Conservation (phyloP, 2,329 filamentous ascomycete genomes). For the Stagonosporopsis cucurbitacearum region DNA sequence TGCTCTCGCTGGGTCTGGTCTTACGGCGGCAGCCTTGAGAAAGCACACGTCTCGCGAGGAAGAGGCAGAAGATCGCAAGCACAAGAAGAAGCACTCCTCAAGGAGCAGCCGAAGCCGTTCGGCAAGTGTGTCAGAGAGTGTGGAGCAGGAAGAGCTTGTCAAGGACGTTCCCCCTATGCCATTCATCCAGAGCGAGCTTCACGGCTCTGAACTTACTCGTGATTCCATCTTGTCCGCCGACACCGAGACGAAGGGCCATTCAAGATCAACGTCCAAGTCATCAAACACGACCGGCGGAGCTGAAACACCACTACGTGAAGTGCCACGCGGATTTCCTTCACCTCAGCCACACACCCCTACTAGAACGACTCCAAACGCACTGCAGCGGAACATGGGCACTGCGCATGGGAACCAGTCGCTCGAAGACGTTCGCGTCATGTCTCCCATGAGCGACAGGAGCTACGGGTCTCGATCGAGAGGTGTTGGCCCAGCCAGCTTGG, state of each 20-base stretch:
- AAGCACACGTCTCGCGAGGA: slow-evolving; percentile 69
- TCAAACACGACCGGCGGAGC: slow-evolving; percentile 58
- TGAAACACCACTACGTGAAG: slow-evolving; percentile 66
- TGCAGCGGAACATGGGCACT: slow-evolving; percentile 68
- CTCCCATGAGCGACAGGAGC: slow-evolving; percentile 53
- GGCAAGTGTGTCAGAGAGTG: slow-evolving; percentile 60
- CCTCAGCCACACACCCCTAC: slow-evolving; percentile 66
- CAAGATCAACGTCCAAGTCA: slow-evolving; percentile 65
- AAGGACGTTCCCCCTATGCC: slow-evolving; percentile 79
- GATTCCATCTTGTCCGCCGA: slow-evolving; percentile 85
- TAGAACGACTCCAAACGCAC: slow-evolving; percentile 63
- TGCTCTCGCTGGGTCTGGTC: slow-evolving; percentile 60
- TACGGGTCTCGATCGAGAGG: slow-evolving; percentile 46
- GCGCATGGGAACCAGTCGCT: slow-evolving; percentile 67
- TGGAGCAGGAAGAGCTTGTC: slow-evolving; percentile 59
- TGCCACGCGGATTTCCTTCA: slow-evolving; percentile 67
- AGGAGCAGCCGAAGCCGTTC: slow-evolving; percentile 60
- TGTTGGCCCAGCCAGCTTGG: slow-evolving; percentile 28
- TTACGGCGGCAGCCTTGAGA: slow-evolving; percentile 67
- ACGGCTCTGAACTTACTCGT: slow-evolving; percentile 84
- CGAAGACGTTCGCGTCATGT: slow-evolving; percentile 57
- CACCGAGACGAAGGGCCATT: slow-evolving; percentile 65
- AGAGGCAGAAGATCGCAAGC: slow-evolving; percentile 51
- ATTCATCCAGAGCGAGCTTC: slow-evolving; percentile 78
- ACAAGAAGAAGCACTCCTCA: slow-evolving; percentile 56